Evolutionary conservation across 495 filamentous ascomycete genomes (phyloP).

Genomic region (Chaetomidium leptoderma): DNA sequence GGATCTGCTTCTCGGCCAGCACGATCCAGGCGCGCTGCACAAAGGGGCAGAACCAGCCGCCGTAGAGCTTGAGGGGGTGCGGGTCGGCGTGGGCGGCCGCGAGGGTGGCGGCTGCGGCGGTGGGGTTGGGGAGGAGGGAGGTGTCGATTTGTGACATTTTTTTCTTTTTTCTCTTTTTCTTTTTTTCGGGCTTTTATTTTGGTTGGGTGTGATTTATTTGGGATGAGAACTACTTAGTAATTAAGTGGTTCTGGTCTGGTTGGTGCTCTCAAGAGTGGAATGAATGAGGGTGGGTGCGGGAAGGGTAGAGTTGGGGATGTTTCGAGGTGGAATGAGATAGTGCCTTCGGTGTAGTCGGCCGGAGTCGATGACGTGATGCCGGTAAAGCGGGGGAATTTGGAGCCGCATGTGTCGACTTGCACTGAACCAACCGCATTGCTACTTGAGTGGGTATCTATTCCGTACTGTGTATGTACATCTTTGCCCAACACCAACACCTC

Average conservation of each 20-base stretch:
- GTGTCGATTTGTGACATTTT: slow-evolving; percentile 13
- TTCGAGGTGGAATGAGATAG: too few relatives aligned
- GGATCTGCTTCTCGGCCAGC: slow-evolving; percentile 64
- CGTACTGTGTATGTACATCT: too few relatives aligned
- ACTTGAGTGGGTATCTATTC: too few relatives aligned
- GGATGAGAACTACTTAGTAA: too few relatives aligned
- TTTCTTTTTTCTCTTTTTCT: too few relatives aligned
- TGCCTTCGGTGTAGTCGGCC: not conserved
- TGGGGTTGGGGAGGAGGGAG: slow-evolving; percentile 13
- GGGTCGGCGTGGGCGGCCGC: slow-evolving; percentile 32
- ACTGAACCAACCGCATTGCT: not conserved
- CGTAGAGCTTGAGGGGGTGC: slow-evolving; percentile 46
- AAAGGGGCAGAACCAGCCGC: slow-evolving; percentile 52
- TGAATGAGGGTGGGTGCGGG: too few relatives aligned
- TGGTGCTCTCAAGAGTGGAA: too few relatives aligned
- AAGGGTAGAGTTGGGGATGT: too few relatives aligned
- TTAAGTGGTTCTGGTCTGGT: too few relatives aligned
- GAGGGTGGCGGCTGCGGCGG: slow-evolving; percentile 35
- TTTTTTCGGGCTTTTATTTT: too few relatives aligned
- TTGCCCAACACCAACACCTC: too few relatives aligned
- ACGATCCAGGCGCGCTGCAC: slow-evolving; percentile 65
- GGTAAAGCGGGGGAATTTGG: not conserved
- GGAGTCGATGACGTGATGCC: slow-evolving; percentile 2
- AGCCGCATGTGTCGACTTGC: not conserved
- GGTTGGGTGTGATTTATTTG: too few relatives aligned